Evolutionary conservation across 2,329 filamentous ascomycete species (phyloP).

Genomic region (Periconia sp.): DNA sequence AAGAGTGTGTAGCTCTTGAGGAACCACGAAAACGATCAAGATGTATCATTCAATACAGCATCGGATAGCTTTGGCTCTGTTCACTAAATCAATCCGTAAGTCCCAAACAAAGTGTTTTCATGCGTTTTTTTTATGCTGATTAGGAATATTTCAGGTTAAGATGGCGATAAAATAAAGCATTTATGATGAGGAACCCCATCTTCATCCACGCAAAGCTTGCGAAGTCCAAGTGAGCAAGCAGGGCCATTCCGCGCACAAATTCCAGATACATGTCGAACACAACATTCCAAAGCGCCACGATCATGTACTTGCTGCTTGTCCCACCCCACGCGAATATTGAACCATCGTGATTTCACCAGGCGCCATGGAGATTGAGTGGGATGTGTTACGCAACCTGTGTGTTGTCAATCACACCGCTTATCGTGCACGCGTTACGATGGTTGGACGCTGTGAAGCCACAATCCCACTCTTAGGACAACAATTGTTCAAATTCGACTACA

Average conservation of each 20-base stretch:
- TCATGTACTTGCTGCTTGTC: too few species aligned
- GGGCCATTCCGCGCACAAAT: too few species aligned
- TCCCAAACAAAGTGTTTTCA: background rate
- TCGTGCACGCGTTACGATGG: background rate
- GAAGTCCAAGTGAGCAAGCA: too few species aligned
- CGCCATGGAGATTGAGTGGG: background rate
- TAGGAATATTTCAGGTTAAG: background rate
- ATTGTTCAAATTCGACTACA: background rate
- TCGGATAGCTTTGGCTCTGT: too few species aligned
- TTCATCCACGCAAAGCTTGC: too few species aligned
- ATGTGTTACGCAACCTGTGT: background rate
- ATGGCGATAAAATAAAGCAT: background rate
- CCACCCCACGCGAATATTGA: background rate
- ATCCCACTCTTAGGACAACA: background rate
- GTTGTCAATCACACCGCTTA: background rate
- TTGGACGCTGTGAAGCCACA: background rate
- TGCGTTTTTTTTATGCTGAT: background rate
- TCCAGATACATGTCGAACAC: too few species aligned
- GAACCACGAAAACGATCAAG: too few species aligned
- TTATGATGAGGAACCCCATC: too few species aligned
- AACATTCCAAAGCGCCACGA: too few species aligned
- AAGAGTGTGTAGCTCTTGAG: too few species aligned
- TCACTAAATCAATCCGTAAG: background rate
- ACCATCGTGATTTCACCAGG: background rate
- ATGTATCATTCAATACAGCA: too few species aligned